Conservation (phyloP, 371 early-diverging fungal species). For the Mortierella sp. region DNA sequence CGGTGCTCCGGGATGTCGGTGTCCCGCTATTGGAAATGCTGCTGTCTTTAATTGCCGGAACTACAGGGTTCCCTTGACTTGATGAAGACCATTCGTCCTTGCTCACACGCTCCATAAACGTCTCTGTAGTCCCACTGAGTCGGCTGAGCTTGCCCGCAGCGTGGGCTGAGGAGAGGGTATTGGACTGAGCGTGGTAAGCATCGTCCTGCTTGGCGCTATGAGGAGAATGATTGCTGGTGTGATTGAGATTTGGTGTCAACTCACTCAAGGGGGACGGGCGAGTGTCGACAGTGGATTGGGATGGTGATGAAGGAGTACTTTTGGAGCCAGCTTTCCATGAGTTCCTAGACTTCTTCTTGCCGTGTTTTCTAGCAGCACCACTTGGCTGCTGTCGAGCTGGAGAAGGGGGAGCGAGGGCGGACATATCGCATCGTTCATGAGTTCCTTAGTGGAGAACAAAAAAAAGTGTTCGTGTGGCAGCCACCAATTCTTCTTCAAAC, state of each 20-base stretch:
- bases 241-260: slow-evolving; percentile 4
- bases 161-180: background rate
- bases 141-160: background rate
- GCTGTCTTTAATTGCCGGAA: background rate
- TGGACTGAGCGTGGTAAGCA: background rate
- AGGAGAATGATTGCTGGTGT: background rate
- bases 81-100: slow-evolving; percentile 7
- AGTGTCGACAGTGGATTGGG: slow-evolving; percentile 20
- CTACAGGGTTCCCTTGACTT: background rate
- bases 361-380: slow-evolving; percentile 37
- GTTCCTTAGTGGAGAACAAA: too few relatives aligned
- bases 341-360: slow-evolving; percentile 49
- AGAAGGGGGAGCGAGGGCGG: slow-evolving; percentile 5
- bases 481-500: background rate
- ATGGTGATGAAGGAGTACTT: slow-evolving; percentile 47
- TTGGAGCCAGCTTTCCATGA: slow-evolving; percentile 53
- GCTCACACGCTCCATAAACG: background rate
- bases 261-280: slow-evolving; percentile 23
- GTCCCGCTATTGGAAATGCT: background rate
- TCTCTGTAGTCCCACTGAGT: background rate
- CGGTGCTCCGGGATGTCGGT: slow-evolving; percentile 9
- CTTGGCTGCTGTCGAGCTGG: slow-evolving; percentile 4
- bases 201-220: background rate
- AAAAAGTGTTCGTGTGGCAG: too few relatives aligned
- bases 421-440: slow-evolving; percentile 5